Evolutionary conservation across 1,284 basidiomycete species (phyloP), one percentile per base, ranked within the genome.

Genomic region (Leccinum pallidistipes): DNA sequence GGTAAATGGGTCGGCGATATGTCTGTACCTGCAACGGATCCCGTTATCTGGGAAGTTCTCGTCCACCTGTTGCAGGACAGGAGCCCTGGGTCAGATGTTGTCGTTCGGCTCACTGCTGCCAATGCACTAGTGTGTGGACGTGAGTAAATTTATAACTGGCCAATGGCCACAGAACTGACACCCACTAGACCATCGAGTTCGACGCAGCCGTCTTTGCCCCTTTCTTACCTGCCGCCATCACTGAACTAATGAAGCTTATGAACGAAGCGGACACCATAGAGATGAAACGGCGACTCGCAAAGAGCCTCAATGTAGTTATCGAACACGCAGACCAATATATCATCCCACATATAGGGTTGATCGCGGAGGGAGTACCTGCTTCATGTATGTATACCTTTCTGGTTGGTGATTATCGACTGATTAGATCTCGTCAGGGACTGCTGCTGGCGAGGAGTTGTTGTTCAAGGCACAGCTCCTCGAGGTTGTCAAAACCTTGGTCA

Each of bases 101-200:
- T 94, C 14, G 94, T 97, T 50, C 86, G 92, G 27, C 78, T 96
- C 21, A 92, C 92, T 2, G 88, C 94, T 32, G 89, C 91, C 0
- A 80, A 84, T 27, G 86, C 93, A 1, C 72, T 96, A 93, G 72
- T 91, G 91, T 68, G 84, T 95, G 24, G 89, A 95, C 74, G 94
- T 95, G 76, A 68, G 91, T 77, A 18, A 56, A 56, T 34, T 11
- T 36, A 49, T 16, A 24, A 18, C 9, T 55, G 11, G 27, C 6
- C 9, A 27, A 21, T 51, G 34, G 21, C 21, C 47, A 40, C 47
- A 34, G 11, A 60, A 57, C 57, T 69, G 61, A 58, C 52, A 45
- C 49, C 14, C 57, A 59, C n/a, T 64, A 92, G 91, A 83, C 82
- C 8, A 31, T 85, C 50, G 76, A 78, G 31, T 91, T 92, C 66